phyloP scores from a whole-genome alignment of 805 yeast genomes.

The Scheffersomyces amazonensis region DNA sequence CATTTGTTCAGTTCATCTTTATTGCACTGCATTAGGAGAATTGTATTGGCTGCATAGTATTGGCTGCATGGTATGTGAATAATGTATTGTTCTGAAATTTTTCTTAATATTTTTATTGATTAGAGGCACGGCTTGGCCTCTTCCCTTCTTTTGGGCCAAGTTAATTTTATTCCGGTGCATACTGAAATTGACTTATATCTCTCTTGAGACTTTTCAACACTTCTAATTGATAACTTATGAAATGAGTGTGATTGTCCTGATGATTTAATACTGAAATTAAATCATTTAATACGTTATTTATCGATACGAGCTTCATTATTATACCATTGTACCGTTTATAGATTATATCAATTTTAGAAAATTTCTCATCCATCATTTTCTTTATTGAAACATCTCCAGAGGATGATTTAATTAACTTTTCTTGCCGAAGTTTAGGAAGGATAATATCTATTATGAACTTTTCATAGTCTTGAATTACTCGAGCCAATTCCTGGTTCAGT shows the following conservation, averaged over 20 bases:
- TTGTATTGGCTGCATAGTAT: too few relatives aligned
- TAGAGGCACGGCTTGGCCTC: too few relatives aligned
- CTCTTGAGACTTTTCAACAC: conserved; percentile 1
- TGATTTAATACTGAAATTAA: conserved; percentile 1
- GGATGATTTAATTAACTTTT: conserved; percentile 10
- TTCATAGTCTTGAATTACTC: conserved; percentile 27
- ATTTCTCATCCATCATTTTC: conserved; percentile 6
- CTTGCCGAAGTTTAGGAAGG: conserved; percentile 2
- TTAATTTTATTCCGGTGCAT: too few relatives aligned
- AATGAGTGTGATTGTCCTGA: conserved; percentile 2
- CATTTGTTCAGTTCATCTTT: too few relatives aligned
- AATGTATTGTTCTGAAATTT: too few relatives aligned
- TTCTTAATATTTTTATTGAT: too few relatives aligned
- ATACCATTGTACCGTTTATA: conserved; percentile 7
- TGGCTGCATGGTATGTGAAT: too few relatives aligned
- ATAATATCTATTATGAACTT: conserved; percentile 12
- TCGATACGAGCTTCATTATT: conserved; percentile 3
- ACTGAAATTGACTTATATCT: not conserved
- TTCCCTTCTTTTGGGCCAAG: too few relatives aligned
- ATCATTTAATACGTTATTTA: conserved; percentile 3
- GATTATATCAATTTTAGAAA: conserved; percentile 3
- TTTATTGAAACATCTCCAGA: not conserved
- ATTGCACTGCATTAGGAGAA: too few relatives aligned
- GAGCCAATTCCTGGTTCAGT: conserved; percentile 15
- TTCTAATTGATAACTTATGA: conserved; percentile 4